Conservation (phyloP, 495 filamentous ascomycete genomes). For the Aspergillus ostianus region DNA sequence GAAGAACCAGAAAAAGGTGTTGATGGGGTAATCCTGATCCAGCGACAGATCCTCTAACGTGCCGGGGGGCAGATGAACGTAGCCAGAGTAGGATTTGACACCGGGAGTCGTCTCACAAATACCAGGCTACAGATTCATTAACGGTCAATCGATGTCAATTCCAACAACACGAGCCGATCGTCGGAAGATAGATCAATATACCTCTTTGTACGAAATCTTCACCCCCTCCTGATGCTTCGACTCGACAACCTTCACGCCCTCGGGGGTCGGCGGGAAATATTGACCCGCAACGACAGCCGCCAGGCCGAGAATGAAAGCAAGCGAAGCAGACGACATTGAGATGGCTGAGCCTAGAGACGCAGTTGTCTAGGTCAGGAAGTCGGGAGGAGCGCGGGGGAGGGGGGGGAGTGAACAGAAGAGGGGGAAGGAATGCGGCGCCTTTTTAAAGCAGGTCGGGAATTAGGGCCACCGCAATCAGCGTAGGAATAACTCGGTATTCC, state of each 20-base stretch:
- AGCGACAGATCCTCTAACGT: slow-evolving; percentile 44
- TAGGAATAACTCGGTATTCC: too few relatives aligned
- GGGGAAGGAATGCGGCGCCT: too few relatives aligned
- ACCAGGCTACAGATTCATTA: slow-evolving; percentile 32
- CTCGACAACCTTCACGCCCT: slow-evolving; percentile 52
- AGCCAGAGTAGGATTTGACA: slow-evolving; percentile 41
- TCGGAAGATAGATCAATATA: slow-evolving; percentile 22
- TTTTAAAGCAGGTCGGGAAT: too few relatives aligned
- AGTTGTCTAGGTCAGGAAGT: neutral
- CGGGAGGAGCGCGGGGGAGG: neutral
- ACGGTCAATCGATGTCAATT: neutral
- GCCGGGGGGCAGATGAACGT: slow-evolving; percentile 47
- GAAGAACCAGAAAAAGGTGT: slow-evolving; percentile 81
- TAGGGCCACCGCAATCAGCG: too few relatives aligned
- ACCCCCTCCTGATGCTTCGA: slow-evolving; percentile 59
- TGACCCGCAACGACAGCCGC: slow-evolving; percentile 27
- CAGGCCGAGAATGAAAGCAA: slow-evolving; percentile 10
- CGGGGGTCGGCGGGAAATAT: slow-evolving; percentile 56
- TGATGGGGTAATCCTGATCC: slow-evolving; percentile 60
- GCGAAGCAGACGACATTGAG: neutral
- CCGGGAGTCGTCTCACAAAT: slow-evolving; percentile 53
- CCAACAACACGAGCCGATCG: neutral
- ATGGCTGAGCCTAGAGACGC: neutral
- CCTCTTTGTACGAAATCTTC: slow-evolving; percentile 64
- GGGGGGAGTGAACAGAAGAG: too few relatives aligned